phyloP scores from a whole-genome alignment of 176 grass and related monocot species.

The Sorghum bicolor region DNA sequence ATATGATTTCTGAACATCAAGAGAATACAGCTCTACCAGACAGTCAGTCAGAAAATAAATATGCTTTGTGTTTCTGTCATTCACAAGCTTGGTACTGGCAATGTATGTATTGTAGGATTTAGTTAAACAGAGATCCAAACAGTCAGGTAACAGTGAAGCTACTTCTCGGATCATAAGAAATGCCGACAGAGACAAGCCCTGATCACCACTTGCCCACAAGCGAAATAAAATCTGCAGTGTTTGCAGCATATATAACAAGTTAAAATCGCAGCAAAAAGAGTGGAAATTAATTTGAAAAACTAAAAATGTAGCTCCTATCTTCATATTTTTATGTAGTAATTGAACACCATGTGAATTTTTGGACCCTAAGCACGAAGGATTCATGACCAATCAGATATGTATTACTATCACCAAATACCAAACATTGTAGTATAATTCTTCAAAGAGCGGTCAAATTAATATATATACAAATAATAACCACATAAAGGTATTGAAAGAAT shows the following conservation, averaged over 20 bases:
- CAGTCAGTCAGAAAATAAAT: constrained; percentile 69
- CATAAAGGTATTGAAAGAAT: not conserved
- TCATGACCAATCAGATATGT: not conserved
- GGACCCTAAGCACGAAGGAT: not conserved
- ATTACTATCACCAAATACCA: not conserved
- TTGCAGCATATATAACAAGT: constrained; percentile 1
- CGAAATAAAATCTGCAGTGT: constrained; percentile 64
- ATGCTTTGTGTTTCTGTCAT: constrained; percentile 54
- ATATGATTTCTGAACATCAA: constrained; percentile 75
- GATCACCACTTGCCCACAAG: constrained; percentile 85
- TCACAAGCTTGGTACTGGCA: constrained; percentile 69
- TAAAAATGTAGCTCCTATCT: constrained; percentile 11
- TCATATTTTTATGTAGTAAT: not conserved
- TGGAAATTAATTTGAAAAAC: not conserved
- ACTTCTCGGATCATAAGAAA: constrained; percentile 73
- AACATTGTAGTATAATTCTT: not conserved
- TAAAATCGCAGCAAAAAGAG: not conserved
- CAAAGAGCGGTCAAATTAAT: not conserved
- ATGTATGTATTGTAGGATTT: constrained; percentile 70
- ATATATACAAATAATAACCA: not conserved
- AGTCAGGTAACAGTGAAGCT: constrained; percentile 59
- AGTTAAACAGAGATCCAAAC: constrained; percentile 66
- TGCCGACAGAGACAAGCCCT: constrained; percentile 60
- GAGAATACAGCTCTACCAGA: constrained; percentile 72
- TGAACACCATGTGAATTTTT: not conserved